These are phyloP conservation scores for Taxawa tesnikishii DNA, from an alignment of 2,329 filamentous ascomycete species.

Conservation along the genomic window DNA sequence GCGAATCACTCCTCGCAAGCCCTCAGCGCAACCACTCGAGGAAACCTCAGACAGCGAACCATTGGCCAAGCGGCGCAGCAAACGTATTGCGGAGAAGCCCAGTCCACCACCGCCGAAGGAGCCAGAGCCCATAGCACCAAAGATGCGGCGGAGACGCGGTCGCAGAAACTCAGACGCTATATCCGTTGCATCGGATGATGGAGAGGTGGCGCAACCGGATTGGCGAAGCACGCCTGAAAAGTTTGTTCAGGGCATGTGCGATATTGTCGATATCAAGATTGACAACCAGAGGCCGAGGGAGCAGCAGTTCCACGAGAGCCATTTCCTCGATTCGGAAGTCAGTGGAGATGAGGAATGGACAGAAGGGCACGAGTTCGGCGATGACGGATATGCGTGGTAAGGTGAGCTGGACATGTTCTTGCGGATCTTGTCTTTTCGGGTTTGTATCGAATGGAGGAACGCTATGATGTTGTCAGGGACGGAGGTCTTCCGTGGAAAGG, in stretches of 20 bases:
- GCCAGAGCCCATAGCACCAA: not conserved
- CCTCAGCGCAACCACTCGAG: not conserved
- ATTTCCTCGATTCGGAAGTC: conserved; percentile 54
- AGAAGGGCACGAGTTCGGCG: conserved; percentile 37
- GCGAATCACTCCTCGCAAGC: conserved; percentile 13
- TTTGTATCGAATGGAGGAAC: too few relatives aligned
- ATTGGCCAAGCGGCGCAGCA: conserved; percentile 14
- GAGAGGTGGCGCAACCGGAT: conserved; percentile 24
- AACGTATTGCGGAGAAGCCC: conserved; percentile 14
- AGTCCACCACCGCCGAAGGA: conserved; percentile 1
- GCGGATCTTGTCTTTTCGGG: too few relatives aligned
- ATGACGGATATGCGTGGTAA: conserved; percentile 26
- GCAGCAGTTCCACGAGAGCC: conserved; percentile 54
- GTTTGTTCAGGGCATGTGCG: conserved; percentile 56
- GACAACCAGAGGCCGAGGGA: conserved; percentile 66
- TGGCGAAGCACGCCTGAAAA: conserved; percentile 14
- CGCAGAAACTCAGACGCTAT: conserved; percentile 5
- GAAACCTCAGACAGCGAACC: conserved; percentile 4
- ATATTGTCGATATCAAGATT: conserved; percentile 57
- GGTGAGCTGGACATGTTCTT: not conserved
- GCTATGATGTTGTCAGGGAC: too few relatives aligned
- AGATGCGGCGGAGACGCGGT: conserved; percentile 10
- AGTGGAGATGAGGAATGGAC: conserved; percentile 47
- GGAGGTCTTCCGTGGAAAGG: too few relatives aligned
- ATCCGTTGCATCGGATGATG: conserved; percentile 14